Conservation (phyloP, 2,329 filamentous ascomycete species). For the Metarhizium robertsii region DNA sequence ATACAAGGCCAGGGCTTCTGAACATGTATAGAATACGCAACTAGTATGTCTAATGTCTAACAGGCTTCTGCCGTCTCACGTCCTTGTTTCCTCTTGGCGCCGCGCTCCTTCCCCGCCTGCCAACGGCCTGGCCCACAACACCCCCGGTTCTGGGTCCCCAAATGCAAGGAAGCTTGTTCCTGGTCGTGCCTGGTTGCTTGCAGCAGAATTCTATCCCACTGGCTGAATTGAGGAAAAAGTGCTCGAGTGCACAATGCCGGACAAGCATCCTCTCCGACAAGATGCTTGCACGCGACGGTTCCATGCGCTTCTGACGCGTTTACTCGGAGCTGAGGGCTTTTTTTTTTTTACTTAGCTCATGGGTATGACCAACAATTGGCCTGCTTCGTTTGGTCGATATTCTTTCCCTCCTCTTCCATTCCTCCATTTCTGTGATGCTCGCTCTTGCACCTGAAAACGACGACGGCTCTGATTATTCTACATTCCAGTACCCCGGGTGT, state of each 20-base stretch:
- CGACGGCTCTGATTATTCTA: background rate
- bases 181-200: background rate
- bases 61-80: background rate
- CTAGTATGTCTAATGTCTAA: too few relatives aligned
- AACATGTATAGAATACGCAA: too few relatives aligned
- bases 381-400: background rate
- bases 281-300: slow-evolving; percentile 3
- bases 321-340: background rate
- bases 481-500: slow-evolving; percentile 4
- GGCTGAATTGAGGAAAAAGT: background rate
- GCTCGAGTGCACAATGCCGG: background rate
- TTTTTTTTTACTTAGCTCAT: background rate
- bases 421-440: background rate
- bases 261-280: background rate
- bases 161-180: slow-evolving; percentile 2
- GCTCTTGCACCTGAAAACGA: background rate
- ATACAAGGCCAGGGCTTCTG: too few relatives aligned
- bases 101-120: background rate
- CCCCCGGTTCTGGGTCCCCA: background rate
- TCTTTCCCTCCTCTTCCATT: background rate
- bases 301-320: background rate
- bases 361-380: background rate
- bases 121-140: background rate
- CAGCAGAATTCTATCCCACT: background rate
- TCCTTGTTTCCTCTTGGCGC: background rate